These are phyloP conservation scores for Solanum bukasovii DNA, from an alignment of 257 asterid species.

Conservation along the genomic window DNA sequence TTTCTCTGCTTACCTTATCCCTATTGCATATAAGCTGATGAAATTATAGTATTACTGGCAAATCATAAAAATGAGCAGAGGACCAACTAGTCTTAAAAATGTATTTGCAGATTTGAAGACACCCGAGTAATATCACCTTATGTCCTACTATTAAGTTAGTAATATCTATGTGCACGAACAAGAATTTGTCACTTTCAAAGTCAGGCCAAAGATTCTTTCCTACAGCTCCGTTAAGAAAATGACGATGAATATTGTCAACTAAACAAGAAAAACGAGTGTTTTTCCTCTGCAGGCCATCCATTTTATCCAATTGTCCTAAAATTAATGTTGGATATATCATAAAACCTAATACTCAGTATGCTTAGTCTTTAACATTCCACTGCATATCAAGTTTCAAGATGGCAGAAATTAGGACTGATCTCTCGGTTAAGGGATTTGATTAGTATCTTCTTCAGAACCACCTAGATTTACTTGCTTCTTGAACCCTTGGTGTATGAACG, in stretches of 20 bases:
- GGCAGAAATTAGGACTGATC: not conserved
- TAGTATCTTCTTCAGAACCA: not conserved
- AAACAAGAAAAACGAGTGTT: not conserved
- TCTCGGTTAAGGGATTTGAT: not conserved
- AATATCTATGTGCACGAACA: not conserved
- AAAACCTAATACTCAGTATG: not conserved
- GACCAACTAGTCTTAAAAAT: not conserved
- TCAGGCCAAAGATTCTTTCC: not conserved
- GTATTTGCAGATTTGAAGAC: not conserved
- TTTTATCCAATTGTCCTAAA: not conserved
- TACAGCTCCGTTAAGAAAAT: not conserved
- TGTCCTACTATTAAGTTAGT: not conserved
- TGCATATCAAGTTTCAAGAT: not conserved
- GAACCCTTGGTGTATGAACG: not conserved
- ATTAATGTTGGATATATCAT: not conserved
- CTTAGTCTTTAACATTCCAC: not conserved
- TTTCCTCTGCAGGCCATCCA: not conserved
- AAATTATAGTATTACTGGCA: not conserved
- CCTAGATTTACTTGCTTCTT: not conserved
- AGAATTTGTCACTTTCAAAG: not conserved
- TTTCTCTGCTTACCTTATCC: not conserved
- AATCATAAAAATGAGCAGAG: not conserved
- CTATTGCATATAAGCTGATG: not conserved
- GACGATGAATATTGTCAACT: not conserved
- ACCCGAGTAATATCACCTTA: not conserved